Percentiles rank a stretch among this genome's conserved stretches.
Conservation (phyloP, 108 stramenopile genomes). For the Poteriospumella lacustris region DNA sequence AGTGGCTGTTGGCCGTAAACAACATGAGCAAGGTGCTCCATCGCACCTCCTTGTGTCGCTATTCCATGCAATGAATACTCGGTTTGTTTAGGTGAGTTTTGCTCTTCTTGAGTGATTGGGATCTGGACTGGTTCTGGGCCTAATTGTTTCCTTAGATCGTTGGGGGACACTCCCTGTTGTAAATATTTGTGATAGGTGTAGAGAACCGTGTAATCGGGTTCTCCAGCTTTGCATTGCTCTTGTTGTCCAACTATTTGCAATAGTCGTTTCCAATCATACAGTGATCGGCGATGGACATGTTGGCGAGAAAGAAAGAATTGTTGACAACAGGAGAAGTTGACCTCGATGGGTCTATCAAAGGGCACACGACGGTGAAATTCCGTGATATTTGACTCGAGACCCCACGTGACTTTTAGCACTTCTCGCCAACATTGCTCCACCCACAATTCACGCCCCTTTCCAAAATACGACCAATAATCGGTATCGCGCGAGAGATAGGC, state of each 20-base stretch:
- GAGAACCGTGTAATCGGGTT: background rate
- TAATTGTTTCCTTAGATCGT: background rate
- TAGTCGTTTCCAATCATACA: background rate
- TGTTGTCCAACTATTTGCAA: background rate
- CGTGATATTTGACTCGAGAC: background rate
- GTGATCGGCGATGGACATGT: background rate
- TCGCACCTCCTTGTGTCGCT: background rate
- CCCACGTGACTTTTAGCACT: background rate
- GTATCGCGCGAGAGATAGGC: background rate
- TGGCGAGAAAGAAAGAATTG: background rate
- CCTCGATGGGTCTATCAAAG: background rate
- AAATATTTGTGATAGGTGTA: background rate
- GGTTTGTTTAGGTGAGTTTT: no score
- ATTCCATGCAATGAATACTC: background rate
- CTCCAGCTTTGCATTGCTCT: background rate
- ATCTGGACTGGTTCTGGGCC: no score
- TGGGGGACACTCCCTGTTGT: background rate
- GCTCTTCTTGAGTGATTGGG: no score
- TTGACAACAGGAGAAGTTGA: background rate
- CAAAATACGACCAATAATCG: background rate
- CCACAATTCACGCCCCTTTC: background rate
- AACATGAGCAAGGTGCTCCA: background rate
- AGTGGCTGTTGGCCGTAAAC: background rate
- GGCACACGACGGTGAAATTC: background rate
- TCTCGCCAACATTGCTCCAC: constrained; percentile 2